phyloP scores from a whole-genome alignment of 208 protist species.

The Trypanosomatidae sp. region DNA sequence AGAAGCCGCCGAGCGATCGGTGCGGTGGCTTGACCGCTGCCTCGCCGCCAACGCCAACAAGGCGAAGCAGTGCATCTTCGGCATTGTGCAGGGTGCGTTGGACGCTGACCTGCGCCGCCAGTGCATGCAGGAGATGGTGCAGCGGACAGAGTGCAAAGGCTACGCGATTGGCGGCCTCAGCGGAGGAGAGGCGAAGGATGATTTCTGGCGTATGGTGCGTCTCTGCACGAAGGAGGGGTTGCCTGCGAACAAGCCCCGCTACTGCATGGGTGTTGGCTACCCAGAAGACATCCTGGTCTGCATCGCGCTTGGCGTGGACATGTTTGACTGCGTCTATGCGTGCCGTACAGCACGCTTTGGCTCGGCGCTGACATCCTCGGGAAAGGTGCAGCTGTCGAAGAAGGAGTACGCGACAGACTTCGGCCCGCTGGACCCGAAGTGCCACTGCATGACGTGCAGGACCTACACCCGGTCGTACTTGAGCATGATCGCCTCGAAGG shows the following conservation, averaged over 20 bases:
- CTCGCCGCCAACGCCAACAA: constrained; percentile 93
- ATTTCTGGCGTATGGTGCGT: constrained; percentile 95
- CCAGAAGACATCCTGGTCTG: constrained; percentile 99
- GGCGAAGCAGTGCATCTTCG: constrained; percentile 98
- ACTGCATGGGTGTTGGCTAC: constrained; percentile 99
- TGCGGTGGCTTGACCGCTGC: constrained; percentile 99
- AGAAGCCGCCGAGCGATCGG: constrained; percentile 95
- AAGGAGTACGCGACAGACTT: constrained; percentile 72
- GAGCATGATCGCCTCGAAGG: constrained; percentile 89
- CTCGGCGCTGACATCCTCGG: constrained; percentile 88
- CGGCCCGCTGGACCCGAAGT: constrained; percentile 84
- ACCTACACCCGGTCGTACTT: constrained; percentile 95
- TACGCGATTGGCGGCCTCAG: constrained; percentile 99
- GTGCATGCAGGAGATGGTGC: constrained; percentile 94
- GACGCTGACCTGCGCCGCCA: constrained; percentile 85
- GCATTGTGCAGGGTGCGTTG: constrained; percentile 98
- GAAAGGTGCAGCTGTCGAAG: constrained; percentile 83
- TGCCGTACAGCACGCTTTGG: constrained; percentile 98
- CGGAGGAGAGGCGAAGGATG: constrained; percentile 98
- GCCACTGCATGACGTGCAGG: constrained; percentile 91
- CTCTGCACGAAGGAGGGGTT: constrained; percentile 89
- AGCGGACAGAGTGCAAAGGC: constrained; percentile 92
- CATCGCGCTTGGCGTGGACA: constrained; percentile 98
- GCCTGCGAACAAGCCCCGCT: constrained; percentile 95
- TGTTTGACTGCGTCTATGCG: constrained; percentile 99